phyloP scores from a whole-genome alignment of 768 basidiomycete genomes.

The Ramaria sp. region DNA sequence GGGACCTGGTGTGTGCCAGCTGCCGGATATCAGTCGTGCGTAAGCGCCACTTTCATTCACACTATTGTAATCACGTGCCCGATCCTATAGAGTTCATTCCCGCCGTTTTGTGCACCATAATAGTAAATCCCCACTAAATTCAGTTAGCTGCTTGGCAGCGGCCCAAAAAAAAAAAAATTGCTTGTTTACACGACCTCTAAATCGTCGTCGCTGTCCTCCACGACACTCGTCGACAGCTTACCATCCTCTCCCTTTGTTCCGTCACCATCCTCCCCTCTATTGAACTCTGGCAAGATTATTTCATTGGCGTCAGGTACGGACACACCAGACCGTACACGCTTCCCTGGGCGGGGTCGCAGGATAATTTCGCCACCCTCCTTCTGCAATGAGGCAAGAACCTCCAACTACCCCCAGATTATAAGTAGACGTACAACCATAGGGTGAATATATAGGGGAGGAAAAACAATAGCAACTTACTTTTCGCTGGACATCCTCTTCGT shows the following conservation, averaged over 20 bases:
- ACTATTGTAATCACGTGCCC: not conserved
- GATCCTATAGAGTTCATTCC: not conserved
- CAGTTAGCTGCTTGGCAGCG: not conserved
- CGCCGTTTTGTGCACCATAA: too few relatives aligned
- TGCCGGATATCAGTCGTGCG: too few relatives aligned
- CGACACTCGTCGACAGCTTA: conserved; percentile 1
- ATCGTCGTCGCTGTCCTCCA: conserved; percentile 12
- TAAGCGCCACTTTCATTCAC: not conserved
- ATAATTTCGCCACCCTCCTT: not conserved
- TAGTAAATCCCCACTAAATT: not conserved
- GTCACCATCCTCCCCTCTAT: conserved; percentile 22
- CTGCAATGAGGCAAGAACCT: conserved; percentile 42
- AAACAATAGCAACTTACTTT: conserved; percentile 44
- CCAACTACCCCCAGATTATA: conserved; percentile 29
- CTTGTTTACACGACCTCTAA: conserved; percentile 14
- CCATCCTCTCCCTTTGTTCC: conserved; percentile 10
- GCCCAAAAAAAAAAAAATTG: too few relatives aligned
- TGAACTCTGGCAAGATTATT: conserved; percentile 14
- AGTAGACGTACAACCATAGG: not conserved
- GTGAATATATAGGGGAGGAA: not conserved
- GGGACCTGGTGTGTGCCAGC: too few relatives aligned
- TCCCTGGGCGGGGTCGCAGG: conserved; percentile 43
- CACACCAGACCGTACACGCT: conserved; percentile 53
- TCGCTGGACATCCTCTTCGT: conserved; percentile 28
- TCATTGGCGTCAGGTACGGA: conserved; percentile 18